These are phyloP conservation scores for Combretum micranthum DNA, from an alignment of 345 rosid species.

Conservation along the genomic window DNA sequence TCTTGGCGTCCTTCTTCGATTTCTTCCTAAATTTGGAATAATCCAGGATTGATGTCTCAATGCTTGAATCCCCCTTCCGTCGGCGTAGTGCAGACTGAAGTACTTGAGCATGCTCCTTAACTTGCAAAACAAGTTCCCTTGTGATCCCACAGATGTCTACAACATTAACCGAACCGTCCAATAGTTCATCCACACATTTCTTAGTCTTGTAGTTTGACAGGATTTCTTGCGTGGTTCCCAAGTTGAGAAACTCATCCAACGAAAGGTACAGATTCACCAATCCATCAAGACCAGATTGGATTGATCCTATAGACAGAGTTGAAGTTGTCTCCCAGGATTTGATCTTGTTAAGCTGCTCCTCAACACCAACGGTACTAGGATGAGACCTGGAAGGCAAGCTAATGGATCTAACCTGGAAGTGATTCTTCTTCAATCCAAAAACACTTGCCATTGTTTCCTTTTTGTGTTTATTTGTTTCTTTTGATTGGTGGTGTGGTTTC, in stretches of 20 bases:
- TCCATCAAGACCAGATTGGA: conserved; percentile 27
- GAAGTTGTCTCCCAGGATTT: conserved; percentile 22
- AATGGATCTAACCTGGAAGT: too few relatives aligned
- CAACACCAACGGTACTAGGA: conserved; percentile 39
- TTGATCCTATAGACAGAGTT: conserved; percentile 19
- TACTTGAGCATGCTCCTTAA: conserved; percentile 41
- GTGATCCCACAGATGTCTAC: conserved; percentile 53
- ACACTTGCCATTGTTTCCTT: too few relatives aligned
- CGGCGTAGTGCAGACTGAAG: conserved; percentile 59
- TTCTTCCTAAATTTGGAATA: conserved; percentile 42
- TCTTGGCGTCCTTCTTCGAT: conserved; percentile 49
- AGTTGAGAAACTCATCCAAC: conserved; percentile 44
- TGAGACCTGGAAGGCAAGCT: conserved; percentile 34
- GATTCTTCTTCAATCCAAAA: too few relatives aligned
- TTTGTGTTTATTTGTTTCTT: too few relatives aligned
- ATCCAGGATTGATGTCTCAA: conserved; percentile 13
- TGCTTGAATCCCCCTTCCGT: conserved; percentile 39
- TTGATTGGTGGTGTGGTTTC: too few relatives aligned
- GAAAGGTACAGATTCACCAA: conserved; percentile 40
- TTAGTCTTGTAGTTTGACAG: conserved; percentile 22
- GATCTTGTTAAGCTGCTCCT: conserved; percentile 49
- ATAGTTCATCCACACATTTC: conserved; percentile 35
- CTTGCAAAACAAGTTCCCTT: conserved; percentile 41
- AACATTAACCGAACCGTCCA: conserved; percentile 55
- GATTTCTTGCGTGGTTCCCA: conserved; percentile 47